Evolutionary conservation across 306 rosid species (phyloP), one percentile per base, ranked within the genome.

Genomic region (barrel medic (Medicago truncatula)): DNA sequence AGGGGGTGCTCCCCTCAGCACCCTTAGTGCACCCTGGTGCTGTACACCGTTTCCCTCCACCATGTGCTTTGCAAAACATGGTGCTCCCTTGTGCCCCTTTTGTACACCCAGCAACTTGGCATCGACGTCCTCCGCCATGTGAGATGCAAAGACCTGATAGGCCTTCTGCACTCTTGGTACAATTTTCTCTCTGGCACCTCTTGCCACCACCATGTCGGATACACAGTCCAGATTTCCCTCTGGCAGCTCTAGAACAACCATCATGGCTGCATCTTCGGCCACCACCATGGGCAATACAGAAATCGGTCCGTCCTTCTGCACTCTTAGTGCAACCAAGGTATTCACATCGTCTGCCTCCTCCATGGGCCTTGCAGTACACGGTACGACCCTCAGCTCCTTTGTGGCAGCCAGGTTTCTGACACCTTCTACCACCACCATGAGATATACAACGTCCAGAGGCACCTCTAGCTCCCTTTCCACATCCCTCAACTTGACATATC

Each of bases 51-150:
- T 93, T 93, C 0, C 98, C 98, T 15, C 98, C 98, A 77, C 98
- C 98, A 82, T 93, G 98, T 43, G 98, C 98, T 85, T 93, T 93
- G 86, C 98, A 93, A 78, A 83, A 93, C 93, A 89, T 91, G 50
- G 98, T 93, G 82, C 98, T 93, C 71, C 98, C 98, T 77, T 93
- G 98, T 17, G 98, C 97, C 54, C 98, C 98, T 79, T 93, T 93
- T 34, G 98, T 89, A 86, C 98, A 93, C 36, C 88, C 97, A 23
- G 47, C 10, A 72, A 86, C 58, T 79, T 93, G 98, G 92, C 98
- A 93, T 57, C 98, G 81, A 25, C 98, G 90, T 43, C 98, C 98
- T 60, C 98, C 98, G 31, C 98, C 98, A 80, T 93, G 98, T 20
- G 98, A 93, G 84, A 93, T 93, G 79, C 98, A 93, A 44, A 93